Base-by-base conservation (phyloP, 495 filamentous ascomycete genomes). In the Patellaria atrata region DNA sequence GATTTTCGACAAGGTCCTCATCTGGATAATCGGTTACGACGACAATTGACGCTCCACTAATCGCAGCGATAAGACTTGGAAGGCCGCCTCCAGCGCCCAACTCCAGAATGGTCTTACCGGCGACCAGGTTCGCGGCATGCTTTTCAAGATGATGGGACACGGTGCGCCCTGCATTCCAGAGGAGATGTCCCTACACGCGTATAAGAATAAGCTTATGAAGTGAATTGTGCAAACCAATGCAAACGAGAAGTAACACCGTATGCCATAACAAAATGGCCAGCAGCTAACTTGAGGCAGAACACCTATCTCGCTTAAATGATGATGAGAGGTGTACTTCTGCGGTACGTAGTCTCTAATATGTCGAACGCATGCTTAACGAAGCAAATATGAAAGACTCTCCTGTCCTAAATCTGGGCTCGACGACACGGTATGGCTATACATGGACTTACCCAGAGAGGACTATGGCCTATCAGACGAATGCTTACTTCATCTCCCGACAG, bases 21-120 rank as follows among this genome's bases (percentile, higher is more conserved):
- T 94, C 86, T 1, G 82, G 80, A 50, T 81, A 96, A 49, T 96
- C 87, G 18, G 86, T 93, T 33, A 87, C 73, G 1, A 94, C 79
- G 9, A 79, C 75, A 18, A 60, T 15, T 14, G 22, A 44, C 3
- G 86, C 85, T 4, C 79, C 83, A 14, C 71, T 57, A n/a, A 75
- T 57, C 0, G 75, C 77, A 41, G 71, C 75, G 10, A 89, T 74
- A 16, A 96, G 68, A 45, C 73, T 77, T 1, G 86, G 86, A 3
- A 94, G 66, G 1, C 86, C 87, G 0, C 81, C 82, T 19, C 82
- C 87, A 11, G 87, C 85, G 33, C 87, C 87, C 28, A 96, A 76
- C 54, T 96, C 87, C 9, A 94, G 73, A 3, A 93, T 68, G 17
- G 73, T 67, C 35, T 73, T 79, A 23, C 54, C 59, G 1, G 51